phyloP scores from a whole-genome alignment of 1,284 basidiomycete species.

The Ganoderma resinaceum region DNA sequence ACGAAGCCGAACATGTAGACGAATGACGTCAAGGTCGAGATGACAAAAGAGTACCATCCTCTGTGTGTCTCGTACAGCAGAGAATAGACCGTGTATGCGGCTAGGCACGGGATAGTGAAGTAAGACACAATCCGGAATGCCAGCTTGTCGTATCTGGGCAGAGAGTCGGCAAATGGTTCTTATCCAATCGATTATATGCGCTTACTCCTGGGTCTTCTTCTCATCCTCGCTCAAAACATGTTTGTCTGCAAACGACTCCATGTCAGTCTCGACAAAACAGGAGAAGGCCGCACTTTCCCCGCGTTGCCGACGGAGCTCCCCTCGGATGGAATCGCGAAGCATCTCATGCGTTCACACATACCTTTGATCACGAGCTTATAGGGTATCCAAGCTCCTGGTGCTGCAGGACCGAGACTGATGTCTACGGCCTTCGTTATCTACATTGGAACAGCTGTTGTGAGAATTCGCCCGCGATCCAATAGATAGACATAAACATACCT shows the following conservation, averaged over 20 bases:
- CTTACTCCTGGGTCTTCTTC: slow-evolving; percentile 96
- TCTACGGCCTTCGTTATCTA: slow-evolving; percentile 90
- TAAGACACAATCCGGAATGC: slow-evolving; percentile 93
- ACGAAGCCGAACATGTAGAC: slow-evolving; percentile 98
- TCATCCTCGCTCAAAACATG: slow-evolving; percentile 94
- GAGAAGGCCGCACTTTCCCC: neutral
- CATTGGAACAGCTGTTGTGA: neutral
- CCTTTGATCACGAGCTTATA: slow-evolving; percentile 86
- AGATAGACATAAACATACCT: slow-evolving; percentile 55
- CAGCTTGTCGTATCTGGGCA: slow-evolving; percentile 77
- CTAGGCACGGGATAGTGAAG: slow-evolving; percentile 84
- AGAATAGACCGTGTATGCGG: slow-evolving; percentile 90
- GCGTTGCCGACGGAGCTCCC: neutral
- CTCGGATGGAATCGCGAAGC: neutral
- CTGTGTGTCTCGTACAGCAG: slow-evolving; percentile 89
- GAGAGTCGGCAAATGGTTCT: slow-evolving; percentile 26
- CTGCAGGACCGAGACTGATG: slow-evolving; percentile 69
- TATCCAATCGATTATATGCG: slow-evolving; percentile 10
- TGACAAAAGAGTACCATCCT: slow-evolving; percentile 96
- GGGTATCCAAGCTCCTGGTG: slow-evolving; percentile 73
- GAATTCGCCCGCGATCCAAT: neutral
- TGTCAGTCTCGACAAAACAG: neutral
- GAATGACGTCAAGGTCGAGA: slow-evolving; percentile 87
- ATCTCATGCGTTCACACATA: slow-evolving; percentile 34
- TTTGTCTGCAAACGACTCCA: slow-evolving; percentile 69